These are phyloP conservation scores for Acer campestre DNA, from an alignment of 345 rosid species.

Conservation along the genomic window DNA sequence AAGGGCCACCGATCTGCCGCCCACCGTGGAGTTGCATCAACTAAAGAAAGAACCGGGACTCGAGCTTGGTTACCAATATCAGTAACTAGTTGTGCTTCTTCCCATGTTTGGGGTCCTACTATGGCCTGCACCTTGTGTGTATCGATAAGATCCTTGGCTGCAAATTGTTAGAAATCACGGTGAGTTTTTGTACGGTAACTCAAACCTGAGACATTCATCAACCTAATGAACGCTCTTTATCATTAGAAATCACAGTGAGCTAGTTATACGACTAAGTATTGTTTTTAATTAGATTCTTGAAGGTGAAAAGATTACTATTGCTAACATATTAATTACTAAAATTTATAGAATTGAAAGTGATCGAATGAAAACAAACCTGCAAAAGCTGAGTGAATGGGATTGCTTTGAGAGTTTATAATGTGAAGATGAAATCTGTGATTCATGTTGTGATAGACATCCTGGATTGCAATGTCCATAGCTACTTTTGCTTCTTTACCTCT, in stretches of 20 bases:
- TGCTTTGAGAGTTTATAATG: slow-evolving; percentile 1
- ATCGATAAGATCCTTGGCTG: neutral
- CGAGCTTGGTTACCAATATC: slow-evolving; percentile 1
- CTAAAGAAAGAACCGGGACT: slow-evolving; percentile 16
- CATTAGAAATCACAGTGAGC: too few species aligned
- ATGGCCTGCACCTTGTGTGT: slow-evolving; percentile 14
- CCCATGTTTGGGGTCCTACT: slow-evolving; percentile 22
- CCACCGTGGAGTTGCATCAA: slow-evolving; percentile 18
- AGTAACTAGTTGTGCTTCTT: slow-evolving; percentile 19
- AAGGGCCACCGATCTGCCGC: slow-evolving; percentile 19
- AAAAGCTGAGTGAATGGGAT: neutral
- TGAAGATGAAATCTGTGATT: neutral
- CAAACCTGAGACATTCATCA: too few species aligned
- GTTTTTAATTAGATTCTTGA: too few species aligned
- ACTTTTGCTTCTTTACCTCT: slow-evolving; percentile 23
- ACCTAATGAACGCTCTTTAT: too few species aligned
- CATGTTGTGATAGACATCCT: slow-evolving; percentile 4
- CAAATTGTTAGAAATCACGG: neutral
- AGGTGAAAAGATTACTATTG: too few species aligned
- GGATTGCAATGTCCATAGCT: slow-evolving; percentile 25
- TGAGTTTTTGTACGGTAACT: too few species aligned
- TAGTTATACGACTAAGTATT: too few species aligned
- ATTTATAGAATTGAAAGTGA: neutral
- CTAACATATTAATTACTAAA: too few species aligned
- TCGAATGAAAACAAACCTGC: slow-evolving; percentile 1